Evolutionary conservation across 2,329 filamentous ascomycete genomes (phyloP).

Genomic region (Claviceps sp.): DNA sequence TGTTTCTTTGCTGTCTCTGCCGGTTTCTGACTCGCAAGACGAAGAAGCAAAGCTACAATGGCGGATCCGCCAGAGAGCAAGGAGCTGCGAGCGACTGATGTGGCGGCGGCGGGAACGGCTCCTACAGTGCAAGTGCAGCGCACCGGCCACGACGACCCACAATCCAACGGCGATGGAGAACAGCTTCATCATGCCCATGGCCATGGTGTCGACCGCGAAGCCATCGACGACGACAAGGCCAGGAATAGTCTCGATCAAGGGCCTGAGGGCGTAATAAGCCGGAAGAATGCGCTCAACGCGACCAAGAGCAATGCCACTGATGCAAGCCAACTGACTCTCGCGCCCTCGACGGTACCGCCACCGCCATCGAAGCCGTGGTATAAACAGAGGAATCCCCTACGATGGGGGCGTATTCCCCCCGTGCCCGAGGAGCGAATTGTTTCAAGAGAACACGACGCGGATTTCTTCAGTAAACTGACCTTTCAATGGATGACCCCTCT

Average conservation of each 20-base stretch:
- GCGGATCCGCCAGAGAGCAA: conserved; percentile 14
- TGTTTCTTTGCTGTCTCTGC: neutral
- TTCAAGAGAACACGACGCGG: conserved; percentile 59
- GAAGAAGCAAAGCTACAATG: conserved; percentile 10
- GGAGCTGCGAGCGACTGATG: conserved; percentile 15
- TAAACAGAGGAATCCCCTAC: conserved; percentile 46
- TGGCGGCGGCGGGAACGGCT: conserved; percentile 10
- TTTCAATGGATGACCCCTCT: conserved; percentile 87
- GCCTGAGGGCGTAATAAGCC: conserved; percentile 5
- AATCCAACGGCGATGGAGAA: neutral
- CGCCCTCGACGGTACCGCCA: conserved; percentile 19
- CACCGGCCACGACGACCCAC: neutral
- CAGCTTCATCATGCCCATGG: neutral
- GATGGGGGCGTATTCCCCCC: conserved; percentile 42
- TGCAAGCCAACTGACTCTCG: conserved; percentile 33
- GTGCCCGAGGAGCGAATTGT: conserved; percentile 38
- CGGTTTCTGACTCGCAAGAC: neutral
- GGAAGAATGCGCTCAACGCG: conserved; percentile 8
- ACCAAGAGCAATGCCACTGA: conserved; percentile 42
- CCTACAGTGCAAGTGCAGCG: neutral
- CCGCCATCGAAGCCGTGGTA: conserved; percentile 41
- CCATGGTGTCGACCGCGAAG: neutral
- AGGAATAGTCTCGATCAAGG: conserved; percentile 7
- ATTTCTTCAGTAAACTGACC: conserved; percentile 59
- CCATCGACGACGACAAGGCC: conserved; percentile 3